Evolutionary conservation across 108 stramenopile genomes (phyloP).

Genomic region (Craspedostauros australis): DNA sequence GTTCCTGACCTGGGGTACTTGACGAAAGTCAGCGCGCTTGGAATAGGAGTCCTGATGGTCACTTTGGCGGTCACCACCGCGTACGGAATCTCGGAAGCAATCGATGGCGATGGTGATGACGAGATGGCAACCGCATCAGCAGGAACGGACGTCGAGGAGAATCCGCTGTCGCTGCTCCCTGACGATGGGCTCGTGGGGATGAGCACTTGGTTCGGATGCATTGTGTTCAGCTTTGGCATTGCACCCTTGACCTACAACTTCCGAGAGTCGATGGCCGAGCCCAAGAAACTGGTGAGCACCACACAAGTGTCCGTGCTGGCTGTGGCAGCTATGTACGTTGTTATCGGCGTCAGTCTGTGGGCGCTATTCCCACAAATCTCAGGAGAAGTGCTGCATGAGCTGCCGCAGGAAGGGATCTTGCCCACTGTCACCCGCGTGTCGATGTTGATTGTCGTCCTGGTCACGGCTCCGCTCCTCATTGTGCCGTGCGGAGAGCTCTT

Average conservation of each 20-base stretch:
- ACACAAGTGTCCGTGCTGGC: slow-evolving; percentile 42
- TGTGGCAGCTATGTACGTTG: slow-evolving; percentile 42
- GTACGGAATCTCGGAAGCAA: slow-evolving; percentile 14
- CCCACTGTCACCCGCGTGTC: slow-evolving; percentile 40
- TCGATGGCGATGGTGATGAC: not conserved
- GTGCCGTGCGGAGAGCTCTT: slow-evolving; percentile 73
- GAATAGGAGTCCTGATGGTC: slow-evolving; percentile 39
- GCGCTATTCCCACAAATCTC: slow-evolving; percentile 51
- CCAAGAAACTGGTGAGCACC: slow-evolving; percentile 34
- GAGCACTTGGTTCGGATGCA: slow-evolving; percentile 69
- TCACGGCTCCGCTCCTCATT: slow-evolving; percentile 63
- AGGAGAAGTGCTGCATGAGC: slow-evolving; percentile 62
- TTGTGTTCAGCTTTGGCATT: slow-evolving; percentile 58
- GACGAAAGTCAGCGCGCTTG: slow-evolving; percentile 39
- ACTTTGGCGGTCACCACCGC: slow-evolving; percentile 35
- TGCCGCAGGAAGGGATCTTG: slow-evolving; percentile 40
- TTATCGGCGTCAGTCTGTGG: slow-evolving; percentile 49
- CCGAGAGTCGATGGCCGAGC: slow-evolving; percentile 67
- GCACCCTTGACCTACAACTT: slow-evolving; percentile 59
- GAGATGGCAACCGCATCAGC: not conserved
- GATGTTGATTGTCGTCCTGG: slow-evolving; percentile 60
- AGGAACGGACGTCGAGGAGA: not conserved
- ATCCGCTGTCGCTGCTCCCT: slow-evolving; percentile 12
- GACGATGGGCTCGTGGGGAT: slow-evolving; percentile 33
- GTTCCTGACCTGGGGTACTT: slow-evolving; percentile 67